Evolutionary conservation across 2,329 filamentous ascomycete genomes (phyloP).

Genomic region (Arthrobotrys conoides): DNA sequence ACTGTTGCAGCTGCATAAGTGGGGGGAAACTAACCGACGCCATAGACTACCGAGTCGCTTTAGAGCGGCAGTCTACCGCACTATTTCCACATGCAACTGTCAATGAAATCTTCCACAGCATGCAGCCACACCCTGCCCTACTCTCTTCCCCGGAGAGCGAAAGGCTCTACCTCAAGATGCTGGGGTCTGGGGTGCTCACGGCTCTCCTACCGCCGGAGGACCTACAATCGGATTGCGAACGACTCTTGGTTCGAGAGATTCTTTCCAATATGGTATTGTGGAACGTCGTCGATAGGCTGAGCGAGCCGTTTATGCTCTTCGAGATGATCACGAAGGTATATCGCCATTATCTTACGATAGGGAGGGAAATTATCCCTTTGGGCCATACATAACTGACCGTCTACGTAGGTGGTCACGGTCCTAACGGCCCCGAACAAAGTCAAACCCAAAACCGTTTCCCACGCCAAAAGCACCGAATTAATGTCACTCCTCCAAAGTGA

Average conservation of each 20-base stretch:
- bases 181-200: conserved; percentile 85
- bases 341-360: conserved; percentile 65
- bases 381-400: neutral
- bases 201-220: conserved; percentile 93
- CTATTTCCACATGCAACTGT: conserved; percentile 61
- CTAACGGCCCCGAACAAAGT: conserved; percentile 50
- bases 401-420: conserved; percentile 44
- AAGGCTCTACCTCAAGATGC: conserved; percentile 84
- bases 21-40: conserved; percentile 20
- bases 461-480: conserved; percentile 59
- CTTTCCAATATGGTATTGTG: conserved; percentile 91
- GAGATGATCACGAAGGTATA: conserved; percentile 83
- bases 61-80: conserved; percentile 60
- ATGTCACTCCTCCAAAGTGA: conserved; percentile 55
- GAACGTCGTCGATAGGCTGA: conserved; percentile 83
- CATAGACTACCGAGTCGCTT: conserved; percentile 62
- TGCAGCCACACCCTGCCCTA: conserved; percentile 66
- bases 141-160: conserved; percentile 82
- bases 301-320: conserved; percentile 90
- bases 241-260: conserved; percentile 86
- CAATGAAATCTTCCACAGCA: conserved; percentile 63
- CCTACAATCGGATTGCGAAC: conserved; percentile 86
- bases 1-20: conserved; percentile 23
- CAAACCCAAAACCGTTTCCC: conserved; percentile 47
- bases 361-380: neutral